Evolutionary conservation across 371 early-diverging fungal species (phyloP).

Genomic region (Rhizopus delemar): DNA sequence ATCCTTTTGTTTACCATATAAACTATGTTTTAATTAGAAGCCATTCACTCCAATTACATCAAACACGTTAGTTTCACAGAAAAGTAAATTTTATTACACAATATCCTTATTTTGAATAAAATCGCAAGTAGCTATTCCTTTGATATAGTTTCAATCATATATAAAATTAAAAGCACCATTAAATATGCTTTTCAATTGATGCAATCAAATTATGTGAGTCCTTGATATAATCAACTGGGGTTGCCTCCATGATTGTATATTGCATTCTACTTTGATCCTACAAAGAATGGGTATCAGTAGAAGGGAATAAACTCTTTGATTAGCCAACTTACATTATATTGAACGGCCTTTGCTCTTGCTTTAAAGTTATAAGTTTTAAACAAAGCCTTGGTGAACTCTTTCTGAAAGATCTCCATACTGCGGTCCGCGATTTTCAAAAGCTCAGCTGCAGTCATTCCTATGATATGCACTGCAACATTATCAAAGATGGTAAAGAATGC

Average conservation of each 20-base stretch:
- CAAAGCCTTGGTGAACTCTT: conserved; percentile 53
- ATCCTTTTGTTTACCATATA: no score
- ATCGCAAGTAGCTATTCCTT: no score
- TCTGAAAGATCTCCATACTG: conserved; percentile 38
- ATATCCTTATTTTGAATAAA: no score
- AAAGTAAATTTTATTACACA: no score
- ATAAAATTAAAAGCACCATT: no score
- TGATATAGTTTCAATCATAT: no score
- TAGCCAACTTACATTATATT: conserved; percentile 65
- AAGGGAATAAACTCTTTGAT: not conserved
- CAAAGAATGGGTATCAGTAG: not conserved
- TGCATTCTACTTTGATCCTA: conserved; percentile 67
- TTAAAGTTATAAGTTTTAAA: conserved; percentile 74
- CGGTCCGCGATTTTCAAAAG: conserved; percentile 55
- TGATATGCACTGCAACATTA: conserved; percentile 68
- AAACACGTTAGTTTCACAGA: no score
- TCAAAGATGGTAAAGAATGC: conserved; percentile 87
- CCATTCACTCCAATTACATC: no score
- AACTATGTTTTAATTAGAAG: no score
- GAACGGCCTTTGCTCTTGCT: conserved; percentile 80
- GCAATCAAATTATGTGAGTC: conserved; percentile 55
- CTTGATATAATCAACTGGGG: conserved; percentile 62
- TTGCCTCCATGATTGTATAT: conserved; percentile 47
- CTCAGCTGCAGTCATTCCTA: conserved; percentile 77
- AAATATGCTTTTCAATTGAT: conserved; percentile 40